Evolutionary conservation across 805 yeast species (phyloP).

Genomic region (Vanderwaltozyma yarrowii): DNA sequence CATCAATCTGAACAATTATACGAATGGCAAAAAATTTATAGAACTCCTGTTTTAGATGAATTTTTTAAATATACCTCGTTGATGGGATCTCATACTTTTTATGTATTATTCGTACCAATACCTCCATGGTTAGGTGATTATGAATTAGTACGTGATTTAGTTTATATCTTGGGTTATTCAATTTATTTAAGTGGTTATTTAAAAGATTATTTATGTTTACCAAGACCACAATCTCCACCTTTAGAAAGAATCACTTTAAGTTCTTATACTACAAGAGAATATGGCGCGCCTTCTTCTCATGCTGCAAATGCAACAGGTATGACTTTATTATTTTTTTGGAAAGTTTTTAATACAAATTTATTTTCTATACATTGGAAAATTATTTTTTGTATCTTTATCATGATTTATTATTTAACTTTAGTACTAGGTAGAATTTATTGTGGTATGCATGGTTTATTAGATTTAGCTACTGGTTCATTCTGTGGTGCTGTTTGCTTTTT

Average conservation of each 20-base stretch:
- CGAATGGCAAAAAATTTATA: constrained; percentile 40
- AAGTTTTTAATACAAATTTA: not conserved
- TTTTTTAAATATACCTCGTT: constrained; percentile 86
- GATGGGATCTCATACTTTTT: constrained; percentile 88
- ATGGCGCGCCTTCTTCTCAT: constrained; percentile 92
- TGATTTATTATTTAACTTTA: constrained; percentile 51
- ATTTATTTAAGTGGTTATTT: constrained; percentile 62
- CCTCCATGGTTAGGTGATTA: constrained; percentile 76
- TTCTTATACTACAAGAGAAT: constrained; percentile 81
- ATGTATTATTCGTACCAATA: constrained; percentile 77
- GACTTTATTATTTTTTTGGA: constrained; percentile 38
- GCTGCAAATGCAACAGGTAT: constrained; percentile 89
- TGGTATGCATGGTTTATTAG: constrained; percentile 95
- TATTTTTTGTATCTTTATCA: constrained; percentile 11
- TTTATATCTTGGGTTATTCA: constrained; percentile 46
- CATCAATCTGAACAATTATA: constrained; percentile 55
- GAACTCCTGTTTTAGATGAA: constrained; percentile 48
- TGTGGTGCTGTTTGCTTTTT: constrained; percentile 49
- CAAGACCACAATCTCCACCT: constrained; percentile 91
- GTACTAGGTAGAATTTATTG: constrained; percentile 81
- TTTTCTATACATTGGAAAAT: constrained; percentile 21
- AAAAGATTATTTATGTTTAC: constrained; percentile 83
- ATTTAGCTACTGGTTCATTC: constrained; percentile 52
- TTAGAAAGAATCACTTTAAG: constrained; percentile 80
- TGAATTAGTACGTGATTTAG: constrained; percentile 55